Base-by-base conservation (phyloP, 345 rosid genomes). In the Lepidium sativum region DNA sequence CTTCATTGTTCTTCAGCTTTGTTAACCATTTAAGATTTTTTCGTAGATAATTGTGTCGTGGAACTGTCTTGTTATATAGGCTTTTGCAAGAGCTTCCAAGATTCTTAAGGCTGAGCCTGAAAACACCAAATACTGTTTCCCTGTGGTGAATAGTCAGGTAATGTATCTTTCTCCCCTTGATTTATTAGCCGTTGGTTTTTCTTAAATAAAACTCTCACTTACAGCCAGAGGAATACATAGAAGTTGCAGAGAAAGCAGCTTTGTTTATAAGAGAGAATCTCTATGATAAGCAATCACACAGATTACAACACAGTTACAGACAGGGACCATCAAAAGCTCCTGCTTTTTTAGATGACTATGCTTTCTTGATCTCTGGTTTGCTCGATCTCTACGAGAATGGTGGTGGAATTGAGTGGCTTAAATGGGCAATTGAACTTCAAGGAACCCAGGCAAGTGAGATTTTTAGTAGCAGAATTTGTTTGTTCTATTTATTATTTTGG, bases 291-390 rank as follows among this genome's bases (percentile, higher is more conserved):
- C 78, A 84, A 9, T 76, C 87, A 7, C 78, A 9, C 54, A 84
- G 86, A 78, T 76, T 88, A 56, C 92, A 84, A 32, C 98, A 82
- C 60, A 83, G 96, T 72, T 91, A 79, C 65, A 80, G 98, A 61
- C 77, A 87, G 57, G 98, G 96, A 42, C 97, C 98, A 34, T 85
- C 97, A 0, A 87, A 75, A 76, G 98, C 98, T 50, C 98, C 98
- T 10, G 98, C 89, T 42, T 92, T 92, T 63, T 67, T 92, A 72
- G 98, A 91, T 39, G 98, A 91, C 77, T 91, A 91, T 72, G 96
- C 98, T 53, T 92, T 92, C 76, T 78, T 92, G 32, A 87, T 92
- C 73, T 64, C 88, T 56, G 97, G 94, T 15, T 76, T 92, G 57
- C 80, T 92, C 37, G 97, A 92, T 81, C 79, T 92, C 18, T 92